phyloP scores from a whole-genome alignment of 2,329 filamentous ascomycete species.

The Trichoderma guizhouense region DNA sequence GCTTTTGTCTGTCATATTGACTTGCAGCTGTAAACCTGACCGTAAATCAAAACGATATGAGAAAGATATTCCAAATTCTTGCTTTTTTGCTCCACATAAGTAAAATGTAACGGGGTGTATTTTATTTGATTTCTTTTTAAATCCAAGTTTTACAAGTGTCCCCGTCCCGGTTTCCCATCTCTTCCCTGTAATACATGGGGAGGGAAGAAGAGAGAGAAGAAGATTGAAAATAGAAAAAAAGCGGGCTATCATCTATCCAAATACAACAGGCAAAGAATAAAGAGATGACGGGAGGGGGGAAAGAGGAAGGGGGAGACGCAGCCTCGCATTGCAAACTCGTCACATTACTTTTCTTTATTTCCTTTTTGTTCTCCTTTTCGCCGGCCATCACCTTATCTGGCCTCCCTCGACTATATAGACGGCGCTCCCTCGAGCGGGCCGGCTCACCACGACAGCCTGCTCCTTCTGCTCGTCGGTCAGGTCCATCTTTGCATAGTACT shows the following conservation, averaged over 20 bases:
- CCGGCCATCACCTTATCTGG: conserved; percentile 19
- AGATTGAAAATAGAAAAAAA: not conserved
- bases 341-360: not conserved
- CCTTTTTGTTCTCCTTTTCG: not conserved
- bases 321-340: not conserved
- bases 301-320: not conserved
- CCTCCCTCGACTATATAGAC: conserved; percentile 43
- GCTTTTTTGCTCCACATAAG: not conserved
- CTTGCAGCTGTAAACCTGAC: not conserved
- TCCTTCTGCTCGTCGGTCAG: conserved; percentile 68
- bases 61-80: not conserved
- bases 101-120: not conserved
- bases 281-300: not conserved
- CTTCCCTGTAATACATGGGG: not conserved
- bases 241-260: not conserved
- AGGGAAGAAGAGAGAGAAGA: not conserved
- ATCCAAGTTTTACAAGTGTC: not conserved
- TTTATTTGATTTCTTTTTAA: too few relatives aligned
- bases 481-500: conserved; percentile 73
- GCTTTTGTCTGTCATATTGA: not conserved
- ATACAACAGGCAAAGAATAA: not conserved
- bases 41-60: not conserved
- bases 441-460: conserved; percentile 82
- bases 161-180: not conserved
- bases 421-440: conserved; percentile 72